Evolutionary conservation across 2,329 filamentous ascomycete species (phyloP).

Genomic region (Colletotrichum limetticola): DNA sequence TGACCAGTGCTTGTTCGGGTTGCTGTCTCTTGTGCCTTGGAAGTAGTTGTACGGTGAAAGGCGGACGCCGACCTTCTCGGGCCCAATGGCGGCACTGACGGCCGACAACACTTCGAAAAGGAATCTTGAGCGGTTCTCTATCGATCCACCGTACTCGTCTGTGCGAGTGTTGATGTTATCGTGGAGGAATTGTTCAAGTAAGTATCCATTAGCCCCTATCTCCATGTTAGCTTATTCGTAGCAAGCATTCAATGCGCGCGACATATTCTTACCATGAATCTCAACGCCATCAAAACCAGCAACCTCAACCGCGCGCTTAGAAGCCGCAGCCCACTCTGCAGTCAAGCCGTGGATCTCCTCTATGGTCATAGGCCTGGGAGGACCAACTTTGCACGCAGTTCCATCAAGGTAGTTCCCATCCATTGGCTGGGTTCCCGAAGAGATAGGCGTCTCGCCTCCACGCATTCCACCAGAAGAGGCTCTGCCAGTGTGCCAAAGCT

Average conservation of each 20-base stretch:
- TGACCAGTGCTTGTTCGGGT: conserved; percentile 48
- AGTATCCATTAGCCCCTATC: conserved; percentile 64
- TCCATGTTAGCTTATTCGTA: background rate
- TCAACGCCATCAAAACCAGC: conserved; percentile 80
- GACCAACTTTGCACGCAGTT: conserved; percentile 42
- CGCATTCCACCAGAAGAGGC: conserved; percentile 44
- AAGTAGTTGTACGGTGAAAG: conserved; percentile 52
- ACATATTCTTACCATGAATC: conserved; percentile 47
- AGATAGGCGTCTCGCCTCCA: conserved; percentile 41
- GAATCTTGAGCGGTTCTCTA: conserved; percentile 64
- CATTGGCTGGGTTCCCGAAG: conserved; percentile 51
- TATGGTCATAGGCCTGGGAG: conserved; percentile 71
- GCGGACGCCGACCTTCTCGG: conserved; percentile 65
- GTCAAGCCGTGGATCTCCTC: conserved; percentile 73
- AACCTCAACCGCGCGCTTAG: conserved; percentile 62
- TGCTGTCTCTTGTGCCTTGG: conserved; percentile 39
- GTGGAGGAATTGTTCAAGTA: conserved; percentile 70
- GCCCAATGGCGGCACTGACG: conserved; percentile 54
- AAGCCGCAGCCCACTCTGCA: conserved; percentile 63
- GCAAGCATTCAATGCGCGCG: background rate
- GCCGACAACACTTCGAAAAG: conserved; percentile 57
- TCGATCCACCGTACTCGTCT: conserved; percentile 62
- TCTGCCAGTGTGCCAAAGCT: conserved; percentile 72
- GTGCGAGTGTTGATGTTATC: conserved; percentile 60
- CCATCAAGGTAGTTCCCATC: conserved; percentile 40